These are phyloP conservation scores for Piloderma croceum DNA, from an alignment of 768 basidiomycete species.

Conservation along the genomic window DNA sequence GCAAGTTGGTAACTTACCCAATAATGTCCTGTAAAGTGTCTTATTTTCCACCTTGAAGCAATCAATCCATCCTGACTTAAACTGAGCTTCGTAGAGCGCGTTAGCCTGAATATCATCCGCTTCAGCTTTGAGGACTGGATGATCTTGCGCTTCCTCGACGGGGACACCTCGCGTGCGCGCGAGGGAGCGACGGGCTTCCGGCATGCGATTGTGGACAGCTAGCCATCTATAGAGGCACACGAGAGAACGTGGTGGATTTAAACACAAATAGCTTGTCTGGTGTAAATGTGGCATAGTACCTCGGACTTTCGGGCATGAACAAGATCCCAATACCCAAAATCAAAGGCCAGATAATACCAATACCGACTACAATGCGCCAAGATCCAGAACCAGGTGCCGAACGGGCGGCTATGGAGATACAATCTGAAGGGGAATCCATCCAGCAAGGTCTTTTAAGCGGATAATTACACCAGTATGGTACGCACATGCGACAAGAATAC, in stretches of 20 bases:
- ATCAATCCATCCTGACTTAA: constrained; percentile 49
- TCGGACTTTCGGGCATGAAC: constrained; percentile 64
- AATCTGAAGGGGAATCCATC: constrained; percentile 38
- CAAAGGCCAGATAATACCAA: constrained; percentile 57
- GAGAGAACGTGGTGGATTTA: constrained; percentile 1
- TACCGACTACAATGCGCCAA: constrained; percentile 59
- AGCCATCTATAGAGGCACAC: constrained; percentile 41
- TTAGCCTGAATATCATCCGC: constrained; percentile 51
- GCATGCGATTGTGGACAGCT: constrained; percentile 38
- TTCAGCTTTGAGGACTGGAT: constrained; percentile 41
- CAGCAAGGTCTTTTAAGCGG: too few relatives aligned
- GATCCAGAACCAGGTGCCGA: constrained; percentile 39
- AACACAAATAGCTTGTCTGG: background rate
- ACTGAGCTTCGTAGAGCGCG: constrained; percentile 42
- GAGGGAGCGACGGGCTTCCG: constrained; percentile 46
- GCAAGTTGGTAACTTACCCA: constrained; percentile 28
- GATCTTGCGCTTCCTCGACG: constrained; percentile 17
- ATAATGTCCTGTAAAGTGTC: constrained; percentile 56
- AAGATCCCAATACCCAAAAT: constrained; percentile 60
- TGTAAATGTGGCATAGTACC: constrained; percentile 22
- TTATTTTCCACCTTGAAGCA: constrained; percentile 55
- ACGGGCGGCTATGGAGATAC: constrained; percentile 66
- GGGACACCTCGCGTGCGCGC: constrained; percentile 46
- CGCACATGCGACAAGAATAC: constrained; percentile 61
- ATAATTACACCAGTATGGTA: constrained; percentile 7